These are phyloP conservation scores for Kregervanrija delftensis DNA, from an alignment of 805 yeast species.

Conservation along the genomic window DNA sequence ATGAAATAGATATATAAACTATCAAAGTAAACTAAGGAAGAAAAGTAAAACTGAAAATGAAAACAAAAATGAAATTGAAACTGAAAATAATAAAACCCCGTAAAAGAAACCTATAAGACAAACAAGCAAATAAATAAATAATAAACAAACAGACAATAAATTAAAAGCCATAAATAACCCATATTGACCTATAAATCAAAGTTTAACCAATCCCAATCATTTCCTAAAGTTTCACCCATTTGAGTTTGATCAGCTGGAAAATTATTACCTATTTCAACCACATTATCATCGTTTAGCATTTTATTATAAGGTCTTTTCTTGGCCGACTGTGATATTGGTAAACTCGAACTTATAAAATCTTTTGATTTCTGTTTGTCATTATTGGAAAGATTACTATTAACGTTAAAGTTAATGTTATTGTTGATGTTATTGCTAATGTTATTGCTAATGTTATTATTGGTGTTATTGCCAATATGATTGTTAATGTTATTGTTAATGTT, in stretches of 20 bases:
- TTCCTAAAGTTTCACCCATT: slow-evolving; percentile 28
- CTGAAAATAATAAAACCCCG: neutral
- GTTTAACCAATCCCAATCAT: slow-evolving; percentile 33
- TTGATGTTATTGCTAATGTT: neutral
- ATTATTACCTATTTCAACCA: slow-evolving; percentile 9
- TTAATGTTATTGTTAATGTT: slow-evolving; percentile 1
- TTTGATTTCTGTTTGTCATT: slow-evolving; percentile 1
- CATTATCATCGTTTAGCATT: slow-evolving; percentile 2
- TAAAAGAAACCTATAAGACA: neutral
- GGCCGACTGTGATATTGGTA: neutral
- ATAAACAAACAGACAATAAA: no score
- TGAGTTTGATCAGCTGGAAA: slow-evolving; percentile 19
- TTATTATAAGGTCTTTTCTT: slow-evolving; percentile 6
- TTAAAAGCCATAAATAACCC: no score
- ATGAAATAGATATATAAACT: no score
- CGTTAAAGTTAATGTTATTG: slow-evolving; percentile 1
- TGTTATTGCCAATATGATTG: neutral
- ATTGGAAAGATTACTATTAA: neutral
- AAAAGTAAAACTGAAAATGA: no score
- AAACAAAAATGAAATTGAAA: no score
- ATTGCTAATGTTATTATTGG: slow-evolving; percentile 2
- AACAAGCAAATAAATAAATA: no score
- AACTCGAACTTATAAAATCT: neutral
- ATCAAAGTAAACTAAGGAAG: no score
- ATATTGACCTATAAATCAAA: slow-evolving; percentile 15